These are phyloP conservation scores for Rhodamnia argentea DNA, from an alignment of 345 rosid genomes.

Conservation along the genomic window DNA sequence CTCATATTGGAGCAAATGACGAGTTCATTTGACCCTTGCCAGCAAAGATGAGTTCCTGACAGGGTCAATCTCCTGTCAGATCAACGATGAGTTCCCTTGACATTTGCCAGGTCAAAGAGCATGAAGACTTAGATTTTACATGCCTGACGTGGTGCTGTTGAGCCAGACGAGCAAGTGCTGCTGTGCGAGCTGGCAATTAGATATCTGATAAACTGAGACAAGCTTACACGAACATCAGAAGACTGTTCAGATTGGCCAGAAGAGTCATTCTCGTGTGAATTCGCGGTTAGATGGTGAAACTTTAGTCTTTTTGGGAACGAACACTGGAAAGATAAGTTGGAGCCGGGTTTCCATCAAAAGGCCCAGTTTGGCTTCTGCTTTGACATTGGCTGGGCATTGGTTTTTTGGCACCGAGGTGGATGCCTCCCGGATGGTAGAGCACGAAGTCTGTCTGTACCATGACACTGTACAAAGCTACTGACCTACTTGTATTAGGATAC, in stretches of 20 bases:
- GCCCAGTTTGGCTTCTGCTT: constrained; percentile 7
- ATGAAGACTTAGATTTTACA: neutral
- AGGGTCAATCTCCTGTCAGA: neutral
- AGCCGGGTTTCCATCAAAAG: neutral
- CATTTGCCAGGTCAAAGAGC: neutral
- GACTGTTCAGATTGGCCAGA: neutral
- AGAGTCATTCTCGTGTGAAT: neutral
- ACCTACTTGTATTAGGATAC: constrained; percentile 32
- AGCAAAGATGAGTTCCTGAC: neutral
- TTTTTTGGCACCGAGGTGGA: constrained; percentile 19
- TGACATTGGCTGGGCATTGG: constrained; percentile 13
- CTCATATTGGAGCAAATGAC: neutral
- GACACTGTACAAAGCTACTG: constrained; percentile 34
- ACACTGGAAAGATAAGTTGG: constrained; percentile 8
- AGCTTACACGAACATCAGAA: neutral
- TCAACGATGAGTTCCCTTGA: neutral
- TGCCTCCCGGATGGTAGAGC: neutral
- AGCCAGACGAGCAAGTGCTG: neutral
- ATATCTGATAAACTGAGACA: neutral
- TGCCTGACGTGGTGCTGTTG: neutral
- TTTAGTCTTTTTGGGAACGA: neutral
- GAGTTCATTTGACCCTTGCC: neutral
- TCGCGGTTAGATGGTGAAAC: neutral
- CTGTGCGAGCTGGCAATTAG: neutral
- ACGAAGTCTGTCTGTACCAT: constrained; percentile 25